phyloP scores from a whole-genome alignment of 371 early-diverging fungal species.

The Blakeslea trispora region DNA sequence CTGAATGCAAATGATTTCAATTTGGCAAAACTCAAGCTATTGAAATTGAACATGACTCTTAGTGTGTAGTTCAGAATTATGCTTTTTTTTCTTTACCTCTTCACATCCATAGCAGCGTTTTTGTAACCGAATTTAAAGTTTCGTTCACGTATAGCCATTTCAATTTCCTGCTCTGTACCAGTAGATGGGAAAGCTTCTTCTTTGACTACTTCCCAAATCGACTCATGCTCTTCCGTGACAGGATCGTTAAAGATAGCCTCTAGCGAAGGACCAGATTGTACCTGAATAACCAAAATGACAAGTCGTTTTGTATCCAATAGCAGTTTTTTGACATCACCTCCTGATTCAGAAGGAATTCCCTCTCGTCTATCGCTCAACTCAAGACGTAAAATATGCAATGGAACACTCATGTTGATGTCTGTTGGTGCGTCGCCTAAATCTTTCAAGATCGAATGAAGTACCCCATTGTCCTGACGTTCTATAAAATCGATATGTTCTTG shows the following conservation, averaged over 20 bases:
- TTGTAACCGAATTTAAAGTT: slow-evolving; percentile 31
- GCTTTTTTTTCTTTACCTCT: slow-evolving; percentile 15
- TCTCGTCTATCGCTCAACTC: slow-evolving; percentile 74
- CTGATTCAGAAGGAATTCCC: slow-evolving; percentile 60
- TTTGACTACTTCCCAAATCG: slow-evolving; percentile 59
- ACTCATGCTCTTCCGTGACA: slow-evolving; percentile 77
- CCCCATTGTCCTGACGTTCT: slow-evolving; percentile 67
- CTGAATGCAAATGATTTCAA: slow-evolving; percentile 43
- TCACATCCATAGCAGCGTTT: slow-evolving; percentile 33
- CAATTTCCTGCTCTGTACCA: slow-evolving; percentile 31
- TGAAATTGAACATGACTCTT: neutral
- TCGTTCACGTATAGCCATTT: slow-evolving; percentile 27
- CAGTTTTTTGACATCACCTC: slow-evolving; percentile 66
- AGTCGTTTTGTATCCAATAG: slow-evolving; percentile 92
- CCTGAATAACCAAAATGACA: slow-evolving; percentile 80
- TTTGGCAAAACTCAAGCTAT: slow-evolving; percentile 41
- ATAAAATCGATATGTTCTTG: slow-evolving; percentile 73
- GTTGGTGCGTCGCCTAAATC: slow-evolving; percentile 84
- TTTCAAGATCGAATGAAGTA: slow-evolving; percentile 75
- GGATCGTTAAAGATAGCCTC: slow-evolving; percentile 83
- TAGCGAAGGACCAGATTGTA: slow-evolving; percentile 82
- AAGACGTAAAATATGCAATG: slow-evolving; percentile 69
- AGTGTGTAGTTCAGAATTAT: too few relatives aligned
- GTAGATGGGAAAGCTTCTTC: slow-evolving; percentile 45
- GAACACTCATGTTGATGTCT: slow-evolving; percentile 46